phyloP scores from a whole-genome alignment of 176 grass and related monocot genomes.

The Triticum aestivum region DNA sequence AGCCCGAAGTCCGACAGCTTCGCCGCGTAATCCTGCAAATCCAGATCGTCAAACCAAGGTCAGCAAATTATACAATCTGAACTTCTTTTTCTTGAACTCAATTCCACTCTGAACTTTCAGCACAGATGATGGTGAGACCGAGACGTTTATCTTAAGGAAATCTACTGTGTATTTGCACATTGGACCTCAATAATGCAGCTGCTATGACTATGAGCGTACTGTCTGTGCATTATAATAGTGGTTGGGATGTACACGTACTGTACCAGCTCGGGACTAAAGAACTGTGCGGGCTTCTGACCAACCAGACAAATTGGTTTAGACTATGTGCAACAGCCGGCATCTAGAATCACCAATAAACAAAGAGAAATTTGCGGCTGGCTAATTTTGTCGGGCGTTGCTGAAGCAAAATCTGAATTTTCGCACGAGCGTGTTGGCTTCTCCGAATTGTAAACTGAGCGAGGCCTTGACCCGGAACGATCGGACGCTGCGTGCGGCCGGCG shows the following conservation, averaged over 20 bases:
- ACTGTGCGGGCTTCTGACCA: background rate
- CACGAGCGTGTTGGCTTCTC: background rate
- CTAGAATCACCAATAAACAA: background rate
- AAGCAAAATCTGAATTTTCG: background rate
- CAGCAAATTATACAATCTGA: background rate
- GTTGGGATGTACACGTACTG: background rate
- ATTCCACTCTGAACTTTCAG: background rate
- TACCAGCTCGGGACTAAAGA: background rate
- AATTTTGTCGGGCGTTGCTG: slow-evolving; percentile 28
- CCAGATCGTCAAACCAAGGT: background rate
- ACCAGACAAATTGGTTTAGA: background rate
- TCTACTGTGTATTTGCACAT: background rate
- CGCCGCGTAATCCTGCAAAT: slow-evolving; percentile 74
- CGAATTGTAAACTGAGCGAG: background rate
- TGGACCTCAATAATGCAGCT: background rate
- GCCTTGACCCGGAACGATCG: slow-evolving; percentile 19
- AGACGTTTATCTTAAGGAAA: background rate
- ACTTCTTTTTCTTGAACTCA: background rate
- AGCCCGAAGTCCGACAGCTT: slow-evolving; percentile 95
- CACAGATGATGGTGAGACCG: background rate
- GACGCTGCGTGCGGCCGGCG: slow-evolving; percentile 24
- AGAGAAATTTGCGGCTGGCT: background rate
- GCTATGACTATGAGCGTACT: background rate
- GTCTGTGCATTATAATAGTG: background rate
- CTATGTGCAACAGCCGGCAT: slow-evolving; percentile 7